phyloP scores from a whole-genome alignment of 352 stramenopile species.

The Globisporangium splendens region DNA sequence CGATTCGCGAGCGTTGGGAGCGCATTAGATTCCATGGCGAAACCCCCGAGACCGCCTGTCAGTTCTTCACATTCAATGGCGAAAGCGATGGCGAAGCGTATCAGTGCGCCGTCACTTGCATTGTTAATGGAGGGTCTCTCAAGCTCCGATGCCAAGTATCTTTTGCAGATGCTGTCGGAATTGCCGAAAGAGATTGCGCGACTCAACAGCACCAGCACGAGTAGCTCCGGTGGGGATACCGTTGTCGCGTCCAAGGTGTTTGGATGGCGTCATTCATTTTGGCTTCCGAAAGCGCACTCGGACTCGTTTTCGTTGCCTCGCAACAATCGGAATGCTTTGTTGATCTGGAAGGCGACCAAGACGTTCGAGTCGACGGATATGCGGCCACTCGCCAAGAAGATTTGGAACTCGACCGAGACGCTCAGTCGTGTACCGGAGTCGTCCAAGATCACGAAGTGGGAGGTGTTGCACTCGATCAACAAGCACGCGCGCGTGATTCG shows the following conservation, averaged over 20 bases:
- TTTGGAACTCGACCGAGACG: constrained; percentile 23
- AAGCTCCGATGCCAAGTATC: constrained; percentile 28
- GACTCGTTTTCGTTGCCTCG: too few species aligned
- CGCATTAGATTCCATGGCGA: too few species aligned
- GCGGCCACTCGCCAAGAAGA: constrained; percentile 28
- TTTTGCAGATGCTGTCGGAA: constrained; percentile 30
- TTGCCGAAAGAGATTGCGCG: constrained; percentile 38
- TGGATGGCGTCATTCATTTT: constrained; percentile 37
- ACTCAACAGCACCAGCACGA: constrained; percentile 25
- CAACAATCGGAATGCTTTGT: constrained; percentile 13
- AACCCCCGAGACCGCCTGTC: too few species aligned
- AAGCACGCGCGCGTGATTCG: constrained; percentile 26
- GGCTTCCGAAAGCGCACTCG: constrained; percentile 19
- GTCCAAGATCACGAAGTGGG: not conserved
- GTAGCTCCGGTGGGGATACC: constrained; percentile 11
- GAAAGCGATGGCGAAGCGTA: constrained; percentile 3
- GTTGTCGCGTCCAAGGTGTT: constrained; percentile 13
- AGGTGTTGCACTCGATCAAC: constrained; percentile 37
- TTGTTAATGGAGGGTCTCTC: constrained; percentile 32
- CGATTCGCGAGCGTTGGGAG: too few species aligned
- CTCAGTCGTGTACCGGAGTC: not conserved
- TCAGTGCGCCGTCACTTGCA: constrained; percentile 28
- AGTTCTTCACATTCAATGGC: too few species aligned
- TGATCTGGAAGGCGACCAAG: constrained; percentile 48
- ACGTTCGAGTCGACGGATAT: constrained; percentile 28